Evolutionary conservation across 495 filamentous ascomycete genomes (phyloP).

Genomic region (Letharia columbiana): DNA sequence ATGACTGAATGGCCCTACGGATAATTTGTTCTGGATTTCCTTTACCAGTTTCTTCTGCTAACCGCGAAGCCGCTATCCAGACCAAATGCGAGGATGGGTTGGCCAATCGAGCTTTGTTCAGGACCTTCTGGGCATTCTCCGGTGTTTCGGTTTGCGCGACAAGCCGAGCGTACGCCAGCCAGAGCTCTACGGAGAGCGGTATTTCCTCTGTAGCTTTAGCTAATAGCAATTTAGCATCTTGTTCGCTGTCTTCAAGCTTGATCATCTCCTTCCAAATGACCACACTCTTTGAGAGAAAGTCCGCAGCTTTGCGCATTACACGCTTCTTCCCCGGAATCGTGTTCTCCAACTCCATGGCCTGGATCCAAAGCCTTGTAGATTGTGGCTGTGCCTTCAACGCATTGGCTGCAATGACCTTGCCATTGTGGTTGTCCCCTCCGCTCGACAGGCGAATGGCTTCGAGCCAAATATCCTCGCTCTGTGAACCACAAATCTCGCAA

Average conservation of each 20-base stretch:
- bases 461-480: slow-evolving; percentile 91
- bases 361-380: slow-evolving; percentile 85
- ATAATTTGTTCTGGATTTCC: slow-evolving; percentile 75
- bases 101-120: slow-evolving; percentile 92
- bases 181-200: slow-evolving; percentile 83
- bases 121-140: slow-evolving; percentile 83
- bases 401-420: slow-evolving; percentile 90
- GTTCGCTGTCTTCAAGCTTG: slow-evolving; percentile 82
- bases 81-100: slow-evolving; percentile 86
- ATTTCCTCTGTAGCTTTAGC: slow-evolving; percentile 93
- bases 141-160: slow-evolving; percentile 51
- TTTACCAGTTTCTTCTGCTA: slow-evolving; percentile 84
- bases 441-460: slow-evolving; percentile 76
- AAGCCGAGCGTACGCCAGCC: slow-evolving; percentile 84
- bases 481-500: slow-evolving; percentile 72
- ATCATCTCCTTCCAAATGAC: slow-evolving; percentile 96
- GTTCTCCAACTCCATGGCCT: slow-evolving; percentile 87
- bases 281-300: slow-evolving; percentile 85
- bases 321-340: slow-evolving; percentile 75
- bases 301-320: slow-evolving; percentile 78
- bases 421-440: slow-evolving; percentile 70
- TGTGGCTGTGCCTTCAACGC: slow-evolving; percentile 83
- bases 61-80: slow-evolving; percentile 87
- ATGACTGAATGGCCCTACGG: slow-evolving; percentile 84
- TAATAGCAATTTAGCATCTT: slow-evolving; percentile 75